phyloP scores from a whole-genome alignment of 257 asterid genomes.

The Nicotiana tomentosiformis region DNA sequence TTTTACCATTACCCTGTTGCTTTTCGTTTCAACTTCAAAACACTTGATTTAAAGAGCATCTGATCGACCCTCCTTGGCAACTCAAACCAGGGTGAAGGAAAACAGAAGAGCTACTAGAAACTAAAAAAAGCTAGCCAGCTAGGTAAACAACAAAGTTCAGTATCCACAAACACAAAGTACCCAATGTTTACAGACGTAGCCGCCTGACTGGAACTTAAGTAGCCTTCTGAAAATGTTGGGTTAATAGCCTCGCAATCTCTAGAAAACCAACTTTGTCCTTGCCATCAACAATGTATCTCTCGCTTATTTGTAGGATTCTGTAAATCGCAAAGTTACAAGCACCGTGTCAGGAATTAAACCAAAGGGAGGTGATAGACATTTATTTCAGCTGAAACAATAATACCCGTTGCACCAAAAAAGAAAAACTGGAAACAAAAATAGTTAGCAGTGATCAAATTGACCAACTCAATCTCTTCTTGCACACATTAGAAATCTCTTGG shows the following conservation, averaged over 20 bases:
- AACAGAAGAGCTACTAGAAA: background rate
- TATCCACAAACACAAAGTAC: background rate
- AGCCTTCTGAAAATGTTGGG: conserved; percentile 44
- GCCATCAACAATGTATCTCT: conserved; percentile 49
- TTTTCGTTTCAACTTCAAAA: background rate
- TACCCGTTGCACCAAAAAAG: background rate
- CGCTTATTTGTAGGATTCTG: conserved; percentile 57
- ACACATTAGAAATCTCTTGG: background rate
- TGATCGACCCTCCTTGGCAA: background rate
- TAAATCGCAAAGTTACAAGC: background rate
- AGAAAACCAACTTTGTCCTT: conserved; percentile 51
- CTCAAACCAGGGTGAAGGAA: background rate
- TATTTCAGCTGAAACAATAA: background rate
- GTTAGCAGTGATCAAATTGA: background rate
- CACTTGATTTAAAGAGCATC: background rate
- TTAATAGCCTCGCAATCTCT: conserved; percentile 42
- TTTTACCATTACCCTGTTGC: background rate
- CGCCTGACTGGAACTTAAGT: conserved; percentile 8
- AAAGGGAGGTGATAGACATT: background rate
- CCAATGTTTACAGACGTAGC: background rate
- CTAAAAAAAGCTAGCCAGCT: background rate
- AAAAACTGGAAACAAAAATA: background rate
- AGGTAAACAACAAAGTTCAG: background rate
- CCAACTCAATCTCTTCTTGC: background rate
- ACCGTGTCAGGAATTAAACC: background rate